Conservation (phyloP, 306 rosid genomes). For the Lathyrus sativus region DNA sequence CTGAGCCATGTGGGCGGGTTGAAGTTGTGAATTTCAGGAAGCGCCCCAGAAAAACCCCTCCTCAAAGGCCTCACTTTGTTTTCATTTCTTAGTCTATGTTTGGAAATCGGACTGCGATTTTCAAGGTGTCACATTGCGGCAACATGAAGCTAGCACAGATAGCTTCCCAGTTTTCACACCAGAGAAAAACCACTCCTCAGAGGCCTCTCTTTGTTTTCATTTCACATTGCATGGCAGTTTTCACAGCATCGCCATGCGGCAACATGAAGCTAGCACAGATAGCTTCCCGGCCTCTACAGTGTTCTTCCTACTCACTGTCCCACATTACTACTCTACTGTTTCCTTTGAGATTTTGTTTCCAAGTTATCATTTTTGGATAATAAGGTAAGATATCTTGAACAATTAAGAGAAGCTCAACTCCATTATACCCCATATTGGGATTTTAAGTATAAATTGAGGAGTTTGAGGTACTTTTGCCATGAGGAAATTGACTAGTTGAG, state of each 20-base stretch:
- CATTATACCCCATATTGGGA: constrained; percentile 47
- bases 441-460: too few species aligned
- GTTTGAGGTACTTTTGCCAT: constrained; percentile 43
- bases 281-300: neutral
- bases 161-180: constrained; percentile 30
- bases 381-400: constrained; percentile 38
- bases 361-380: constrained; percentile 35
- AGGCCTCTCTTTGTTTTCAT: constrained; percentile 62
- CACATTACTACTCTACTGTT: constrained; percentile 17
- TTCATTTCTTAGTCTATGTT: constrained; percentile 34
- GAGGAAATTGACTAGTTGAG: constrained; percentile 40
- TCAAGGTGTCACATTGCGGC: neutral
- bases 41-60: constrained; percentile 77
- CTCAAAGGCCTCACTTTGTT: constrained; percentile 64
- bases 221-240: neutral
- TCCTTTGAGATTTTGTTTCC: constrained; percentile 24
- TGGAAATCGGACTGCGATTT: neutral
- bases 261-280: constrained; percentile 3
- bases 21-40: constrained; percentile 72
- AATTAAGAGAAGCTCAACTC: constrained; percentile 44
- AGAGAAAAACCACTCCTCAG: constrained; percentile 76
- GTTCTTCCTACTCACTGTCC: constrained; percentile 3
- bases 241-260: neutral
- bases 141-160: constrained; percentile 3
- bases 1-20: constrained; percentile 73